Base-by-base conservation (phyloP, 371 early-diverging fungal species). In the Apophysomyces elegans region DNA sequence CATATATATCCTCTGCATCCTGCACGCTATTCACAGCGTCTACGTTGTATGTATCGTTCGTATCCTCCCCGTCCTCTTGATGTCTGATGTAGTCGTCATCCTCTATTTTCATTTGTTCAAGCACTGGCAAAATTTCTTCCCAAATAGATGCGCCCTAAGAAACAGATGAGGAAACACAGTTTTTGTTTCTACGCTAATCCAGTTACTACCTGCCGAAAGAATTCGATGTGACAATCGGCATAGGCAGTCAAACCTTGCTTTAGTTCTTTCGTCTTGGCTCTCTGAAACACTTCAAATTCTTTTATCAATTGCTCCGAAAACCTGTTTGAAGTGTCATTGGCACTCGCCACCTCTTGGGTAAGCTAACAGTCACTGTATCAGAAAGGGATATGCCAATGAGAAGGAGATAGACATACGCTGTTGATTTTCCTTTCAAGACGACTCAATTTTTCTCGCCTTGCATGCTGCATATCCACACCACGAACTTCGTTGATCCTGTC, bases 401-500 rank as follows among this genome's bases (percentile, higher is more conserved):
- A 13, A 59, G 0, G 13, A 16, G 8, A 35, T 39, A 14, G 4
- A 37, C 47, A 66, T 75, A 90, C 92, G 77, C 95, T 94, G 5
- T 73, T 75, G 32, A 95, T 91, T 69, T 84, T 89, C 5, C 66
- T 67, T 16, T 91, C 88, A n/a, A 95, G 77, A 62, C 86, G 86
- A 39, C 79, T 73, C 41, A 96, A 69, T 44, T 90, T 85, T 54
- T 90, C 89, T 78, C 87, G 88, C 68, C 90, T 83, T 41, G 89
- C 88, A 39, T 81, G 83, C 61, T 89, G 90, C 35, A 85, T 88
- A 69, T 96, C 92, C 12, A 91, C 86, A 18, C 95, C 94, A 63
- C 89, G 87, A 62, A 95, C 80, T 60, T 94, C 94, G 46, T 91
- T 90, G 72, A 90, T 86, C 69, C 94, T 95, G 71, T 92, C 95